These are phyloP conservation scores for Astrothelium macrocarpum DNA, from an alignment of 495 filamentous ascomycete genomes.

Conservation along the genomic window DNA sequence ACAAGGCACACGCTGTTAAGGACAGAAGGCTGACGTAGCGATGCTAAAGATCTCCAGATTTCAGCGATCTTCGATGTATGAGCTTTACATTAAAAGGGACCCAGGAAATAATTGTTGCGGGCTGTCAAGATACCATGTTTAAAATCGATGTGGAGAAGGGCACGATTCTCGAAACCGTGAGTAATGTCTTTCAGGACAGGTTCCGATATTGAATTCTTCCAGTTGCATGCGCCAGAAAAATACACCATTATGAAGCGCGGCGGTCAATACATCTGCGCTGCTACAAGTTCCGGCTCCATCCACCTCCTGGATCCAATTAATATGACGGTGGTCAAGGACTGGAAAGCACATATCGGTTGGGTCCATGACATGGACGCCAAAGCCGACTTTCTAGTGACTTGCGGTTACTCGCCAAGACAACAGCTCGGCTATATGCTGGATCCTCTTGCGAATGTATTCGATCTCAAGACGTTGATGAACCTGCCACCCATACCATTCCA, in stretches of 20 bases:
- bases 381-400: constrained; percentile 84
- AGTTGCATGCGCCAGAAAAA: constrained; percentile 42
- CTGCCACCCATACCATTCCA: constrained; percentile 88
- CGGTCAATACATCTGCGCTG: constrained; percentile 75
- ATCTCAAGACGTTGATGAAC: constrained; percentile 74
- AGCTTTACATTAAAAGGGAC: constrained; percentile 80
- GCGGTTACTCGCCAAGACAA: constrained; percentile 75
- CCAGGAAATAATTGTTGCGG: constrained; percentile 73
- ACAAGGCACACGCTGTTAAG: constrained; percentile 2
- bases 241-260: constrained; percentile 88
- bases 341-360: constrained; percentile 73
- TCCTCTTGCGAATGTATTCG: constrained; percentile 85
- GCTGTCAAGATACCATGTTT: constrained; percentile 79
- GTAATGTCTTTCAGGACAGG: not conserved
- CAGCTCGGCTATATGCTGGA: constrained; percentile 62
- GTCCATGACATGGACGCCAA: constrained; percentile 95
- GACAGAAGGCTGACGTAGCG: constrained; percentile 8
- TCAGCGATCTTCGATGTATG: constrained; percentile 83
- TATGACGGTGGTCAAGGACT: constrained; percentile 69
- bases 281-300: constrained; percentile 71
- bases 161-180: constrained; percentile 58
- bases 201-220: not conserved
- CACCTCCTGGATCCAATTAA: constrained; percentile 73
- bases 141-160: constrained; percentile 84
- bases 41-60: constrained; percentile 52